A percentile compares a stretch with the other conserved stretches of the same genome.
phyloP scores from a whole-genome alignment of 164 flowering plant species.

The Berberis thunbergii region DNA sequence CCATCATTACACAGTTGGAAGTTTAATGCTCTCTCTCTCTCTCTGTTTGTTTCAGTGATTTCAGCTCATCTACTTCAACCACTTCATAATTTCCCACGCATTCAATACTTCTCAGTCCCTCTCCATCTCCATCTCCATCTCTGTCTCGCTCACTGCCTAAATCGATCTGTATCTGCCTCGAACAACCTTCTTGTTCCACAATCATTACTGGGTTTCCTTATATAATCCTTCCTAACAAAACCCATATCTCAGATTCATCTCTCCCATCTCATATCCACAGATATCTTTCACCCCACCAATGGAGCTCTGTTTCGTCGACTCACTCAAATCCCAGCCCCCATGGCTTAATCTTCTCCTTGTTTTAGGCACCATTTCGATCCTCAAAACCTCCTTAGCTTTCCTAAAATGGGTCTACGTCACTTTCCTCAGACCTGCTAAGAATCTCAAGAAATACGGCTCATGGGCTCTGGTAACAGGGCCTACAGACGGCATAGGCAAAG shows the following conservation, averaged over 20 bases:
- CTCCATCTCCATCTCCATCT: too few species aligned
- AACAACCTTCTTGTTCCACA: too few species aligned
- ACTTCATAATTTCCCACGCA: not conserved
- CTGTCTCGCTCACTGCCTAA: too few species aligned
- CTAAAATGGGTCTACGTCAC: constrained; percentile 57
- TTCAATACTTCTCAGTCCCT: too few species aligned
- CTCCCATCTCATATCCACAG: not conserved
- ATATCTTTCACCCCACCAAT: not conserved
- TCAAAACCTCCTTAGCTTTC: constrained; percentile 20
- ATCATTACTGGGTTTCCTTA: constrained; percentile 2
- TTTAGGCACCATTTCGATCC: constrained; percentile 35
- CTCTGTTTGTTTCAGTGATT: not conserved
- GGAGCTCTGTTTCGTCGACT: constrained; percentile 13
- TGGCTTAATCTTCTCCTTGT: constrained; percentile 41
- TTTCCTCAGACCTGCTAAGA: constrained; percentile 74
- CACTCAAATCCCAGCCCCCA: constrained; percentile 22
- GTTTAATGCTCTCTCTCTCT: too few species aligned
- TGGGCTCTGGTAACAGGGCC: constrained; percentile 94
- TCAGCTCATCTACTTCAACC: constrained; percentile 2
- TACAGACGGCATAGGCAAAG: constrained; percentile 92
- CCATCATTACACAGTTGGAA: not conserved
- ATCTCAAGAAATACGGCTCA: constrained; percentile 76
- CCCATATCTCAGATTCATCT: constrained; percentile 5
- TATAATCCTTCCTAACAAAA: constrained; percentile 1
- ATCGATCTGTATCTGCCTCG: too few species aligned